Conservation (phyloP, 2,329 filamentous ascomycete species). For the Neopestalotiopsis sp. region DNA sequence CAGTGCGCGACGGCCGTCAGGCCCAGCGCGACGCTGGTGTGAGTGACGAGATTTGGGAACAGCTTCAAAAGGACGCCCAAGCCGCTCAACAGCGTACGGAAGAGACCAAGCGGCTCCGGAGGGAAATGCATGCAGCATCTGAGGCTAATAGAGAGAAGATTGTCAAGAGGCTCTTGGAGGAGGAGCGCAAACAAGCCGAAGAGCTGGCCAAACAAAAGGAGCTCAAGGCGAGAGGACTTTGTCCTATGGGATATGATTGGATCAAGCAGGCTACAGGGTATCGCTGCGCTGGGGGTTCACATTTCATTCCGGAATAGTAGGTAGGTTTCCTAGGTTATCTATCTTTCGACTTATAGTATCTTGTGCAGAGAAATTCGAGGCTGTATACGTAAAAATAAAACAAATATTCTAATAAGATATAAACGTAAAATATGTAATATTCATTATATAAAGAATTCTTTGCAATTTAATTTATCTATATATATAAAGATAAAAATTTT, state of each 20-base stretch:
- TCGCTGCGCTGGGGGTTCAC: slow-evolving; percentile 64
- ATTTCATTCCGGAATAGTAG: slow-evolving; percentile 48
- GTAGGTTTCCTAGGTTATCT: too few species aligned
- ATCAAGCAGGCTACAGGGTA: slow-evolving; percentile 64
- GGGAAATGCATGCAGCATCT: slow-evolving; percentile 25
- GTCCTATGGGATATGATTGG: slow-evolving; percentile 64
- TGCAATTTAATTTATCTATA: too few species aligned
- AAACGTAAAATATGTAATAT: too few species aligned
- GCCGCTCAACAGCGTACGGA: slow-evolving; percentile 35
- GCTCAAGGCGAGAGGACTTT: slow-evolving; percentile 58
- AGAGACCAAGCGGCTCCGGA: slow-evolving; percentile 39
- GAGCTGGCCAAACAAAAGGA: slow-evolving; percentile 44
- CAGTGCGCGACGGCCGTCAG: slow-evolving; percentile 11
- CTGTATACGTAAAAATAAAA: too few species aligned
- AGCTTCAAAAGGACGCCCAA: slow-evolving; percentile 43
- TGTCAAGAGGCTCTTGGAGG: slow-evolving; percentile 40
- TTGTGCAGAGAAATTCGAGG: too few species aligned
- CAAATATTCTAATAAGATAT: too few species aligned
- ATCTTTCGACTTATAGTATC: too few species aligned
- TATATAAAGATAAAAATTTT: too few species aligned
- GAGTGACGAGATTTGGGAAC: slow-evolving; percentile 63
- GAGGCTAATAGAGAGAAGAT: slow-evolving; percentile 42
- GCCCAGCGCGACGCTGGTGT: slow-evolving; percentile 59
- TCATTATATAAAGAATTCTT: too few species aligned
- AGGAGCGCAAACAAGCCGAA: slow-evolving; percentile 42